Evolutionary conservation across 306 rosid genomes (phyloP).

Genomic region (Vigna nakashimae): DNA sequence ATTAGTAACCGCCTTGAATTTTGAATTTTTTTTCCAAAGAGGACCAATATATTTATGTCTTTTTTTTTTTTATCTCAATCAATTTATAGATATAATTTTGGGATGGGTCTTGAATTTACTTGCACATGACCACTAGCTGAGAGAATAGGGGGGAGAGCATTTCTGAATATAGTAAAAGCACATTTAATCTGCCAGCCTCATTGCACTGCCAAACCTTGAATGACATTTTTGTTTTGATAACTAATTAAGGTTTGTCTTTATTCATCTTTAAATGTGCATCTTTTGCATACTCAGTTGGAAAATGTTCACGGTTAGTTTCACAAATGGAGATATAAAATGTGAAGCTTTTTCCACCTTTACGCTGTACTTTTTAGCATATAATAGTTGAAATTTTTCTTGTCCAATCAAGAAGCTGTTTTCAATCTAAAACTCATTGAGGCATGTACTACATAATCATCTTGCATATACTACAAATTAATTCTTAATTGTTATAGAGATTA

Average conservation of each 20-base stretch:
- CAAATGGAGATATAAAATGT: background rate
- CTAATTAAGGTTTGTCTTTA: background rate
- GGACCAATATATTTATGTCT: background rate
- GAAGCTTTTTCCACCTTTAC: slow-evolving; percentile 16
- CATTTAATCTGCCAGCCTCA: background rate
- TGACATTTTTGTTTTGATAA: background rate
- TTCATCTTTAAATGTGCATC: slow-evolving; percentile 16
- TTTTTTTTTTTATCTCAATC: background rate
- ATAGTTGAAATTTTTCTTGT: background rate
- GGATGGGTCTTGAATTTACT: slow-evolving; percentile 9
- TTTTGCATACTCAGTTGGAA: background rate
- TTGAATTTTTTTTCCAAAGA: background rate
- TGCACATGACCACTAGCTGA: background rate
- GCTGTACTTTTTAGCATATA: background rate
- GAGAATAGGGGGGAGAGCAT: background rate
- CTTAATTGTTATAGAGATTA: slow-evolving; percentile 29
- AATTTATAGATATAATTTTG: background rate
- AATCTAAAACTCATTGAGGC: slow-evolving; percentile 21
- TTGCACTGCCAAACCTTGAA: background rate
- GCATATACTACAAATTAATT: slow-evolving; percentile 33
- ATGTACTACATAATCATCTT: slow-evolving; percentile 14
- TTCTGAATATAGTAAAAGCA: background rate
- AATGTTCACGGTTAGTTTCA: background rate
- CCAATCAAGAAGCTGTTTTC: background rate
- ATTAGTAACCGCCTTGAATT: background rate